Conservation (phyloP, 106 monocot genomes). For the Dioscorea dumetorum region DNA sequence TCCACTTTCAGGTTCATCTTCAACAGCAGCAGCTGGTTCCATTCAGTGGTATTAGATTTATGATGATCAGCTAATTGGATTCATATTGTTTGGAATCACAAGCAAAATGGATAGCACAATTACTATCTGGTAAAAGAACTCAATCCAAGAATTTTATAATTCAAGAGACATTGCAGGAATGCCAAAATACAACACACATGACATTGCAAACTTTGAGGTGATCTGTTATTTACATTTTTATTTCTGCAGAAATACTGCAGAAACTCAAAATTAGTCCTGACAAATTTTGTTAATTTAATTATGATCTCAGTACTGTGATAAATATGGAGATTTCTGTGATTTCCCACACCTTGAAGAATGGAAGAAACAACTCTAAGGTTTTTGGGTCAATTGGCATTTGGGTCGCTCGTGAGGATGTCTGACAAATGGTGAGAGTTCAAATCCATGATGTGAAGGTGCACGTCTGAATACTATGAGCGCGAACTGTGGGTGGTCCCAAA, state of each 20-base stretch:
- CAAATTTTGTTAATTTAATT: background rate
- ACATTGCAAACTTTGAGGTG: constrained; percentile 50
- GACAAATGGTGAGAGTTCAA: too few relatives aligned
- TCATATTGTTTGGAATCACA: constrained; percentile 67
- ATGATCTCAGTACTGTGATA: constrained; percentile 41
- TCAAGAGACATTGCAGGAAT: constrained; percentile 36
- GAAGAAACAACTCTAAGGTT: constrained; percentile 47
- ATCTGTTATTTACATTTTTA: background rate
- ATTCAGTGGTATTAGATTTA: too few relatives aligned
- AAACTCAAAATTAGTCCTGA: background rate
- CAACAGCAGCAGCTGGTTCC: background rate
- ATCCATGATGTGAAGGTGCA: too few relatives aligned
- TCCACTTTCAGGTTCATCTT: background rate
- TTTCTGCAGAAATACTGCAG: background rate
- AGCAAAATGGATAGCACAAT: constrained; percentile 63
- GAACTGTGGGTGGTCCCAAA: too few relatives aligned
- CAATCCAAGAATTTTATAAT: constrained; percentile 40
- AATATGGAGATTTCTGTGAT: constrained; percentile 49
- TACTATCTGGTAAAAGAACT: constrained; percentile 43
- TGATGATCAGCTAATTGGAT: constrained; percentile 34
- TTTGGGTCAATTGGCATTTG: too few relatives aligned
- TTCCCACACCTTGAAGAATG: constrained; percentile 61
- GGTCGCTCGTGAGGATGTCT: too few relatives aligned
- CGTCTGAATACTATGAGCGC: too few relatives aligned
- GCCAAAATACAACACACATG: constrained; percentile 45